Evolutionary conservation across 2,329 filamentous ascomycete species (phyloP), one percentile per base, ranked within the genome.

Genomic region (Fusarium sp.): DNA sequence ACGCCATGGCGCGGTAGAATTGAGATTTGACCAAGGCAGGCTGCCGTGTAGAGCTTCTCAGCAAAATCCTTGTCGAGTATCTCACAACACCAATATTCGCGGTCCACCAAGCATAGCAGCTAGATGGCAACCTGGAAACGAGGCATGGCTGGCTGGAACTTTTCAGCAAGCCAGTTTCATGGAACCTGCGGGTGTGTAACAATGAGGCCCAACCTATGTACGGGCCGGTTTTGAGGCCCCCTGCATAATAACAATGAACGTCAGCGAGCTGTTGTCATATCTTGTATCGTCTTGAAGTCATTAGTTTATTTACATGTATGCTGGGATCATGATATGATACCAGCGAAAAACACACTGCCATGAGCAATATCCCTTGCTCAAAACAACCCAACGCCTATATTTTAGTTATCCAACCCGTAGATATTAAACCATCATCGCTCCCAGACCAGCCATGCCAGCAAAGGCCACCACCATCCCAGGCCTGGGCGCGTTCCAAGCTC

Each of bases 401-500:
- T 31, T 53, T 33, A 33, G 6, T 33, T 53, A 53, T n/a, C 33
- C 22, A 27, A 24, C 55, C 14, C 14, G 17, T 8, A 40, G 24
- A 29, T 20, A 58, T 58, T 42, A 57, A 24, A 57, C n/a, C 35
- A 58, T 42, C 36, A 58, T 40, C 17, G 56, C 56, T 8, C 56
- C 56, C 6, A 58, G 42, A 16, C 56, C 56, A n/a, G 56, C 56
- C 22, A 77, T 60, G 17, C 63, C 64, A 22, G 70, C 71, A 40
- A 77, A 57, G 22, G 61, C 67, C 12, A 71, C 24, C 6, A 67
- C 62, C 29, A 69, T 20, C 14, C 62, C 38, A 35, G 62, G 40
- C 4, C 66, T 66, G 14, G 74, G 70, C 5, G 66, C 20, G 12
- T 59, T 63, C 57, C 62, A 72, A 38, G 72, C 73, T 1, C 68